Evolutionary conservation across 495 filamentous ascomycete genomes (phyloP), one percentile per base, ranked within the genome.

Genomic region (Hypoxylon crocopeplum): DNA sequence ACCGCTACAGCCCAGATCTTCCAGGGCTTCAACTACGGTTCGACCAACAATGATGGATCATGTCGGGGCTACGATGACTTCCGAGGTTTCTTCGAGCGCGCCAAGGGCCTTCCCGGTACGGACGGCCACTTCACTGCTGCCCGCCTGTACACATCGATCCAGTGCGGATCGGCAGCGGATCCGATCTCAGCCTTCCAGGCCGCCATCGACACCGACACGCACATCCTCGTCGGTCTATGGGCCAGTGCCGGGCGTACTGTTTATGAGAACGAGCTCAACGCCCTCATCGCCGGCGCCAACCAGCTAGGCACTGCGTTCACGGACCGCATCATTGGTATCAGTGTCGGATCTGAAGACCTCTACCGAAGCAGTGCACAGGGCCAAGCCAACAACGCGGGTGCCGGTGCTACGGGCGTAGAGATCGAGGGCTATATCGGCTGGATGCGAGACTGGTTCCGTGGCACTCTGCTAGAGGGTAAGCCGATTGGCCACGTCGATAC

Each of bases 401-500:
- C 73, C 12, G 84, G 83, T 59, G 72, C 82, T 17, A 74, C 78
- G 16, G 82, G 85, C 8, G 73, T 75, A 16, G 76, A 72, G 21
- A 73, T 90, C 30, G 78, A 77, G 59, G 68, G 69, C 17, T 88
- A 84, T 72, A 88, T 91, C 72, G 71, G 79, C 27, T 73, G 84
- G 71, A 75, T 84, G 60, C 74, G 81, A 39, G 61, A 71, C 19
- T 73, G 78, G 66, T 77, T 90, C 60, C 66, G 75, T 13, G 78
- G 78, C 46, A 87, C 86, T 32, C 48, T 56, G 38, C 70, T 86
- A 41, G 77, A 75, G 46, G 68, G 71, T 36, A 78, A 76, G 46
- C 72, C 83, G 5, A 77, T 93, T 62, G 89, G 88, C 24, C 88
- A 92, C 71, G 90, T 91, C 69, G 90, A 93, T 74, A 92, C 89